Evolutionary conservation across 1,284 basidiomycete genomes (phyloP), one percentile per base, ranked within the genome.

Genomic region (Phlebopus sp.): DNA sequence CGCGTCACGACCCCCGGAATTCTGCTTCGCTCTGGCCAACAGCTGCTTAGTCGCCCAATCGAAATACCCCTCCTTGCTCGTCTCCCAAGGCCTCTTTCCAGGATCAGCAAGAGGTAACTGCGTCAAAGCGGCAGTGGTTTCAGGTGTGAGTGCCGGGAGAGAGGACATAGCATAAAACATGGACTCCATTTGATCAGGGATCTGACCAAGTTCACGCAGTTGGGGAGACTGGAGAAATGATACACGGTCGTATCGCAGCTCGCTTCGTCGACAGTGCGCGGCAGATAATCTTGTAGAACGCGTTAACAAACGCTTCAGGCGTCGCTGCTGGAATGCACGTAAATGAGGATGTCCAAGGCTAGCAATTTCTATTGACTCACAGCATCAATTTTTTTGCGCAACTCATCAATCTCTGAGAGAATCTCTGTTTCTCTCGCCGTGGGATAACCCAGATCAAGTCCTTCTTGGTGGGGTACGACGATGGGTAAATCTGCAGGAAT

Each of bases 81-180:
- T 79, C 67, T 89, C 86, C 86, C 86, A 89, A 25, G 74, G 73
- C 9, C 83, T 75, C 63, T 86, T 87, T 6, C 83, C 81, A 0
- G 81, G 79, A 52, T 84, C 82, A 2, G 66, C 55, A 18, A 72
- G 55, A 9, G 71, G 68, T 19, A 68, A 42, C n/a, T 70, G 64
- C 13, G 66, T 60, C 11, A 76, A 66, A 4, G 71, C 67, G 6
- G 71, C 63, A 11, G 73, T 62, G 3, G 68, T 63, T 1, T 74
- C 66, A 10, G 74, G 68, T 37, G 79, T 77, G 43, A 78, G 65
- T 0, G 74, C 67, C 0, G 83, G 79, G 1, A 87, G 71, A 4
- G 75, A 62, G 0, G 75, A 69, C 10, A 79, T 66, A 1, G 70
- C 59, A 13, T 66, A 56, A 60, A 79, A 77, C 72, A 85, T 69